Percentiles rank a stretch among this genome's conserved stretches.
Evolutionary conservation across 768 basidiomycete genomes (phyloP).

Genomic region (Chalciporus pseudorubinellus): DNA sequence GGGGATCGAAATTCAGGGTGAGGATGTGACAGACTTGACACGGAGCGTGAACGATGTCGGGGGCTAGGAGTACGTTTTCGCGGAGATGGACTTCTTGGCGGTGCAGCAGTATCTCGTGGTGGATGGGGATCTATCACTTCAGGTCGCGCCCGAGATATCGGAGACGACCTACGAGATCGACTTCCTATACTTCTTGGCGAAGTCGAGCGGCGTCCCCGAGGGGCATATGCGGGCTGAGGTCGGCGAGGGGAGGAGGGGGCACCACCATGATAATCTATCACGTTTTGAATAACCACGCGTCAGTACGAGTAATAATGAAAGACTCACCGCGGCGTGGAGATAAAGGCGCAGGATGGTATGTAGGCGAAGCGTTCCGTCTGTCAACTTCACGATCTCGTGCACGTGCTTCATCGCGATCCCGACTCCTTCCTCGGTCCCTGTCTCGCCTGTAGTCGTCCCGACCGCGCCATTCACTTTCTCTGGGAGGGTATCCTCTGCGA

Average conservation of each 20-base stretch:
- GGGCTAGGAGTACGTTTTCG: constrained; percentile 16
- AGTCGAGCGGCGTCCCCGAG: constrained; percentile 21
- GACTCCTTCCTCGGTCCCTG: constrained; percentile 19
- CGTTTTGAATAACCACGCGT: neutral
- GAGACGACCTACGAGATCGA: constrained; percentile 25
- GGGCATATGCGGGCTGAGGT: constrained; percentile 8
- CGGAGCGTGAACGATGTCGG: neutral
- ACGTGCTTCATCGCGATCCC: constrained; percentile 22
- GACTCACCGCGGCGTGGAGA: constrained; percentile 29
- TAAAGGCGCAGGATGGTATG: constrained; percentile 16
- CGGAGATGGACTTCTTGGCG: constrained; percentile 13
- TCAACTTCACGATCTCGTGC: constrained; percentile 23
- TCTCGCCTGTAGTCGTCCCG: constrained; percentile 26
- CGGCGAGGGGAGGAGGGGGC: constrained; percentile 14
- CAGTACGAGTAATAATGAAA: neutral
- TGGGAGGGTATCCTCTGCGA: constrained; percentile 15
- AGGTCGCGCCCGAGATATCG: constrained; percentile 8
- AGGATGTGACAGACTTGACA: constrained; percentile 12
- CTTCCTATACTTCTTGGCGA: constrained; percentile 21
- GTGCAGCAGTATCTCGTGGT: constrained; percentile 12
- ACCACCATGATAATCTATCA: constrained; percentile 17
- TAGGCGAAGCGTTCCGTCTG: constrained; percentile 16
- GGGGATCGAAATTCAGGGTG: constrained; percentile 3
- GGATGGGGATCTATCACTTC: constrained; percentile 11
- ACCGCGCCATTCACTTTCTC: constrained; percentile 18